Evolutionary conservation across 73 alveolate genomes (phyloP), one percentile per base, ranked within the genome.

Genomic region (Urostyla sp.): DNA sequence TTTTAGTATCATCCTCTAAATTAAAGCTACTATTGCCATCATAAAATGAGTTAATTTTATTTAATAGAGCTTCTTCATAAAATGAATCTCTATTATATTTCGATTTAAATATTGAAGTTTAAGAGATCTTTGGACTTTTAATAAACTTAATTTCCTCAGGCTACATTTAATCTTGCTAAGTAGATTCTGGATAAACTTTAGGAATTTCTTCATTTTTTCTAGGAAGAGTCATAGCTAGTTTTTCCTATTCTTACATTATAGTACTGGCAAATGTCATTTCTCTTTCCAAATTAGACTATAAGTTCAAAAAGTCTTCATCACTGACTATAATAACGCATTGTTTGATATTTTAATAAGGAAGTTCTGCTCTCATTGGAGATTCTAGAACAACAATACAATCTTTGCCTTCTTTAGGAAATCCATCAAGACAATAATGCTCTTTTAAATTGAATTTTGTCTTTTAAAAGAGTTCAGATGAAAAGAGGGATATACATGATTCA

Each of bases 341-440:
- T 51, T 84, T 84, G 32, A 84, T 84, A 7, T 80, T 88, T 59
- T 84, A 54, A 34, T 66, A 84, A 26, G 61, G 75, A 38, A 44
- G 80, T 7, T 27, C 21, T 0, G 74, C 87, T 50, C 80, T 73
- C 46, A 15, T 11, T 6, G 92, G 92, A 10, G 87, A 48, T 0
- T 83, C 75, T 10, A 72, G 63, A 35, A 84, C 80, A 0, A 84
- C 79, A 35, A 84, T 73, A 37, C 85, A 50, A 30, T 66, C 69
- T 15, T 32, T 21, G 27, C 67, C 79, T 75, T 84, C 92, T 43
- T 84, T 73, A 23, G 88, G 88, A 38, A 84, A 84, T 11, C 92
- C 92, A 48, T 84, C 92, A 0, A 75, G 51, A 35, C 87, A 75
- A 51, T 72, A 75, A 50, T 32, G 27, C 30, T 59, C 84, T 34